Conservation (phyloP, 2,329 filamentous ascomycete genomes). For the Alternaria ethzedia region DNA sequence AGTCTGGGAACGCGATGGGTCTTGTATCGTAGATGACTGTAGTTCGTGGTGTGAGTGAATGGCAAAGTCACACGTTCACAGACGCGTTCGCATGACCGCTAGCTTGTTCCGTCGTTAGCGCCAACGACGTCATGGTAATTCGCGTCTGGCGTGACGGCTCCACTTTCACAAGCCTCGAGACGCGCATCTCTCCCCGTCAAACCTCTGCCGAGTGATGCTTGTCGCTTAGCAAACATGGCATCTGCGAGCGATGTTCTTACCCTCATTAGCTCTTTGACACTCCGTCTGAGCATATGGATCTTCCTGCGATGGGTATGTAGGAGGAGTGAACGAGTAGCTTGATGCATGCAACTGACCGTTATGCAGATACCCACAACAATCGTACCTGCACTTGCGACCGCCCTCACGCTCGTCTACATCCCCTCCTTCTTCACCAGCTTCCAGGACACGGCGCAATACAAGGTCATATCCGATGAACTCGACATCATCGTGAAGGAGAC, state of each 20-base stretch:
- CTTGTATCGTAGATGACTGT: not conserved
- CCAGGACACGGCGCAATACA: slow-evolving; percentile 62
- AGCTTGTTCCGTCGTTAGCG: not conserved
- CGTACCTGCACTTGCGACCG: slow-evolving; percentile 59
- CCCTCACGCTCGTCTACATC: slow-evolving; percentile 70
- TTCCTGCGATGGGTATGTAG: slow-evolving; percentile 60
- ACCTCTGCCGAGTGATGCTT: slow-evolving; percentile 17
- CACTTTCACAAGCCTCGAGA: slow-evolving; percentile 14
- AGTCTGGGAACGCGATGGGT: not conserved
- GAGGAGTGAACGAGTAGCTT: too few species aligned
- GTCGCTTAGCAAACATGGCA: slow-evolving; percentile 36
- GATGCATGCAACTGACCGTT: slow-evolving; percentile 13
- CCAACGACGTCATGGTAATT: slow-evolving; percentile 13
- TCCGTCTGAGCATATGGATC: slow-evolving; percentile 61
- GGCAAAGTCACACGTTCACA: not conserved
- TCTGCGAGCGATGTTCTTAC: slow-evolving; percentile 45
- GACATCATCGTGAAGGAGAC: slow-evolving; percentile 56
- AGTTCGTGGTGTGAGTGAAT: not conserved
- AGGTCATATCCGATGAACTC: slow-evolving; percentile 65
- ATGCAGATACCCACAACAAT: slow-evolving; percentile 43
- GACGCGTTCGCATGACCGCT: not conserved
- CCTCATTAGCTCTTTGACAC: slow-evolving; percentile 55
- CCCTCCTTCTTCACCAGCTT: slow-evolving; percentile 68
- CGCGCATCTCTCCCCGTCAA: slow-evolving; percentile 4
- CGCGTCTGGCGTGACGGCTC: slow-evolving; percentile 8